Evolutionary conservation across 75 land plant genomes (phyloP), one percentile per base, ranked within the genome.

Genomic region (Pinus tabuliformis): DNA sequence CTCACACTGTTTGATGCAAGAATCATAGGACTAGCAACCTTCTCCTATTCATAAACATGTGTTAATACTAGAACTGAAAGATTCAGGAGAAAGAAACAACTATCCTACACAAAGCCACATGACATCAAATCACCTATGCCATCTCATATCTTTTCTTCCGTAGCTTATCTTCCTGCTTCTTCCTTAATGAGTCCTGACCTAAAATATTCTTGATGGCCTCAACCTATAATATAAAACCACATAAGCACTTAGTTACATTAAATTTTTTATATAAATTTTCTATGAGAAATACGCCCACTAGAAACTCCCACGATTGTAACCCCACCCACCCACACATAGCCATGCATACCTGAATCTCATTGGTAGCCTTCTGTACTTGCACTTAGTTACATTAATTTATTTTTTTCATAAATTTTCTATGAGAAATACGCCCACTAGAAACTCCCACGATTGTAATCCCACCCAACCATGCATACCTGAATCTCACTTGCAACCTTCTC

Each of bases 121-220:
- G 16, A 33, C 20, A 2, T 28, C 16, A 20, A 13, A 64, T 5
- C 78, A 96, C 99, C 94, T 89, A 83, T 58, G 88, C 99, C 70
- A 88, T 70, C 64, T 90, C 99, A 75, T 91, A 91, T 54, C 78
- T 82, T 49, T 84, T 92, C 78, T 91, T 96, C 78, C 85, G 84
- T 21, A 62, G 70, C 61, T 92, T 87, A 14, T 89, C 92, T 79
- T 93, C 96, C 11, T 82, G 75, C 79, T 90, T 96, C 80, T 91
- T 89, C 80, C 90, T 84, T 45, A 77, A 73, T 20, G 99, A 89
- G 75, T 93, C 97, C 74, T 88, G 97, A 24, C 95, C 93, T 62
- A 93, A 79, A 59, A 96, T 96, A 81, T 94, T 96, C 77, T 91
- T 91, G 26, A 96, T 96, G 59, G 99, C 99, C 52, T 84, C 88